phyloP scores from a whole-genome alignment of 768 basidiomycete species.

The Terana coerulea region DNA sequence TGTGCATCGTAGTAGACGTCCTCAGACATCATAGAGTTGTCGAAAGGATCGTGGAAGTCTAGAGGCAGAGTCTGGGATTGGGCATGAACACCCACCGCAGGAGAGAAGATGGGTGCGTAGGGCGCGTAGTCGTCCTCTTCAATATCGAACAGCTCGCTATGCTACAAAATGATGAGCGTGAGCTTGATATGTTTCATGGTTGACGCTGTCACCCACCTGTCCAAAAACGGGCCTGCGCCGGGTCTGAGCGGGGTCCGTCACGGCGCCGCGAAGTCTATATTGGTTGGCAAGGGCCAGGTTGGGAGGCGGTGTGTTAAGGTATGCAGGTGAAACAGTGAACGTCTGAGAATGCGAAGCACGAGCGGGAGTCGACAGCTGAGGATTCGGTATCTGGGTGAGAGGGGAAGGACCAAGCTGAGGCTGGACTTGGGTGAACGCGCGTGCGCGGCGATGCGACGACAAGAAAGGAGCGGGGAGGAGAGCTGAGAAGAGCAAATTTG shows the following conservation, averaged over 20 bases:
- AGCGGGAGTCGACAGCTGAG: constrained; percentile 25
- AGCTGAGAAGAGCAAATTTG: constrained; percentile 30
- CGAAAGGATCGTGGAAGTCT: constrained; percentile 41
- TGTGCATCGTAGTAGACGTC: constrained; percentile 31
- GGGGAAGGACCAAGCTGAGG: constrained; percentile 33
- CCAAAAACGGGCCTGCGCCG: constrained; percentile 38
- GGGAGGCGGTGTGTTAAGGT: constrained; percentile 60
- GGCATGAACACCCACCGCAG: constrained; percentile 25
- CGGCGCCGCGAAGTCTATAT: constrained; percentile 63
- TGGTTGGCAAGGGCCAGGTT: constrained; percentile 52
- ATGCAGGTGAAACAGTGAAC: constrained; percentile 33
- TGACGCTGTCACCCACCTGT: constrained; percentile 31
- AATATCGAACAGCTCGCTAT: constrained; percentile 63
- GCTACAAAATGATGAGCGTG: constrained; percentile 23
- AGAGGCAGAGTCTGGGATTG: constrained; percentile 30
- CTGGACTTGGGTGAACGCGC: constrained; percentile 59
- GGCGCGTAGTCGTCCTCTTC: constrained; percentile 66
- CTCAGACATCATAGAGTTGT: constrained; percentile 33
- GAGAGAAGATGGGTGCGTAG: constrained; percentile 37
- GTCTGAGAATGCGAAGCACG: constrained; percentile 27
- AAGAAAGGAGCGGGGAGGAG: constrained; percentile 59
- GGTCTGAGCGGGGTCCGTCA: constrained; percentile 65
- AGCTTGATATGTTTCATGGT: constrained; percentile 1
- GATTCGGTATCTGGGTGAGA: constrained; percentile 24
- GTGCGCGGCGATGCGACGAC: constrained; percentile 41